Conservation (phyloP, 208 protist genomes). For the Ichthyophonus hoferi region DNA sequence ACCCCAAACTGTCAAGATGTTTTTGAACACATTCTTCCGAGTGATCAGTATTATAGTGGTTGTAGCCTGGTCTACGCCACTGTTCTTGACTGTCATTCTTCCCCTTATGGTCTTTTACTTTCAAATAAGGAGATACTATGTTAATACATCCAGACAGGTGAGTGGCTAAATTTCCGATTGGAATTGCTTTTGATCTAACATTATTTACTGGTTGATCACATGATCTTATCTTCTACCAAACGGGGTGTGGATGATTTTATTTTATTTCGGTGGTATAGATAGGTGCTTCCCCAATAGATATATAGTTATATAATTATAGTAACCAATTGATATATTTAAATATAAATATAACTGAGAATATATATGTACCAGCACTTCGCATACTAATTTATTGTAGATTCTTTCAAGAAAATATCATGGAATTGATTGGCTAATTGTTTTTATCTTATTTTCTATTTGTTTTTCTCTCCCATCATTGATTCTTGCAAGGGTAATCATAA, state of each 20-base stretch:
- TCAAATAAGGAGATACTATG: constrained; percentile 73
- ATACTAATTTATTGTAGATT: no score
- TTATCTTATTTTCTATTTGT: no score
- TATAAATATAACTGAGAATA: background rate
- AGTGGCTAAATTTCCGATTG: background rate
- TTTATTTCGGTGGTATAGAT: no score
- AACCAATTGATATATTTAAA: background rate
- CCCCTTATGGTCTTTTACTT: constrained; percentile 68
- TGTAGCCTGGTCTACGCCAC: constrained; percentile 63
- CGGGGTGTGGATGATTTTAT: background rate
- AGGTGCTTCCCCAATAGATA: no score
- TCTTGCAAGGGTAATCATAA: no score
- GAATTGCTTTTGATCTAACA: no score
- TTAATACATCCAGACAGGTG: constrained; percentile 56
- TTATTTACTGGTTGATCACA: no score
- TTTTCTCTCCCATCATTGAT: no score
- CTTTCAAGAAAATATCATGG: no score
- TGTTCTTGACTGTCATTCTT: constrained; percentile 60
- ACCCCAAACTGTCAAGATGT: constrained; percentile 30
- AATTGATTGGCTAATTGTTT: no score
- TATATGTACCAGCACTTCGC: background rate
- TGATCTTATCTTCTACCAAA: no score
- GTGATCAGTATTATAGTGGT: constrained; percentile 52
- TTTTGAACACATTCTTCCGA: constrained; percentile 29
- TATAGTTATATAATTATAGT: background rate